phyloP scores from a whole-genome alignment of 768 basidiomycete species.

The Boletus edulis region DNA sequence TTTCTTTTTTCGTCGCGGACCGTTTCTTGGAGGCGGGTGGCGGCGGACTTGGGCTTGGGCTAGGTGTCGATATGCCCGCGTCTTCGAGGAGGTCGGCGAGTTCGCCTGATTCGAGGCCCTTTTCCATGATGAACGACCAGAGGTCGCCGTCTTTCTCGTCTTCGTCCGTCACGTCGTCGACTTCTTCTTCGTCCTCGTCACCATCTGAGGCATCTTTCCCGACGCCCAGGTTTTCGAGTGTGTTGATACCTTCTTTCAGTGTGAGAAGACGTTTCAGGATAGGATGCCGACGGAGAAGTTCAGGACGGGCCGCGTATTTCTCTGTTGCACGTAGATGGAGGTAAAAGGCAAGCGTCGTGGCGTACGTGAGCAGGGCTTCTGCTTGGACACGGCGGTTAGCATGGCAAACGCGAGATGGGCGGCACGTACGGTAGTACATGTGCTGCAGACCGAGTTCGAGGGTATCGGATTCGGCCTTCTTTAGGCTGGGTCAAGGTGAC shows the following conservation, averaged over 20 bases:
- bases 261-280: slow-evolving; percentile 74
- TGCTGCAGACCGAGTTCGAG: slow-evolving; percentile 70
- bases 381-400: slow-evolving; percentile 7
- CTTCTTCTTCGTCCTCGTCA: slow-evolving; percentile 34
- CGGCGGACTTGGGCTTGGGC: slow-evolving; percentile 7
- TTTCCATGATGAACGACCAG: slow-evolving; percentile 40
- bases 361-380: slow-evolving; percentile 91
- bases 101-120: slow-evolving; percentile 44
- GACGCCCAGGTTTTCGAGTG: slow-evolving; percentile 85
- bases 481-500: slow-evolving; percentile 39
- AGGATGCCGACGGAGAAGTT: slow-evolving; percentile 64
- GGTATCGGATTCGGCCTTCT: slow-evolving; percentile 47
- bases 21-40: neutral
- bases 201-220: slow-evolving; percentile 48
- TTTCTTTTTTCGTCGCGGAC: slow-evolving; percentile 8
- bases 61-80: slow-evolving; percentile 27
- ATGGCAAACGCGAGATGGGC: neutral
- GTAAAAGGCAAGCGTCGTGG: slow-evolving; percentile 90
- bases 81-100: slow-evolving; percentile 58
- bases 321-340: slow-evolving; percentile 76
- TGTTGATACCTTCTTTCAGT: slow-evolving; percentile 78
- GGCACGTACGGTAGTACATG: slow-evolving; percentile 80
- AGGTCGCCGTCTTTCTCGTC: slow-evolving; percentile 40
- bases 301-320: slow-evolving; percentile 59
- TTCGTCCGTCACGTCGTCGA: slow-evolving; percentile 36